Base-by-base conservation (phyloP, 2,329 filamentous ascomycete species). In the Rutstroemia sp. region DNA sequence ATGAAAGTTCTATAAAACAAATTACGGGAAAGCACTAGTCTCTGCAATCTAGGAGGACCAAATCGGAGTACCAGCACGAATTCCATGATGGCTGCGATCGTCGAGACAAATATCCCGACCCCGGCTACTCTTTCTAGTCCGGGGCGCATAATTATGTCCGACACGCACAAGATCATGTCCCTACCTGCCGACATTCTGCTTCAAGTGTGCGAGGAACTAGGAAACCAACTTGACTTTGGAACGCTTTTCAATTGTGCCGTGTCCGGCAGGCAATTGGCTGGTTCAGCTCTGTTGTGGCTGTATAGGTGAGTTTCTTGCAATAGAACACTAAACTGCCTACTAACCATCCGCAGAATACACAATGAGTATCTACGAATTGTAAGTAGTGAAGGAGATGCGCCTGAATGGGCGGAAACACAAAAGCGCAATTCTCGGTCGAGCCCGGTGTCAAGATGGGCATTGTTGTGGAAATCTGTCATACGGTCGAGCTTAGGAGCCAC, bases 391-490 rank as follows among this genome's bases (percentile, higher is more conserved):
- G 74, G 62, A 71, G 74, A 63, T 60, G 58, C 53, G n/a, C 53
- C 53, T 8, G 53, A 55, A 38, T 55, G 53, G 53, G 39, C 53
- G 12, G 49, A 44, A 23, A 50, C 49, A 44, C 53, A 55, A 36
- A 50, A 36, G 36, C 46, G 23, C 25, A 51, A 51, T 36, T 55
- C 53, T 23, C 38, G 42, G 36, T 36, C 49, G 17, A 55, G 40
- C 14, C 46, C 53, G 17, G 48, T 61, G 5, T 59, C 75, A 54
- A 79, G 79, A 69, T 85, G 82, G 78, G 80, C 82, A 2, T 75
- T 80, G 6, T 69, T 88, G 49, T 90, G 87, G 87, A 78, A 80
- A 51, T 84, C 84, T 2, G 80, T 89, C 61, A 79, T 87, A 57
- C 72, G 83, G 7, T 89, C 86, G 8, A 82, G 82, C 57, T 70